Conservation (phyloP, 169 alveolate genomes). For the Eimeria tenella region DNA sequence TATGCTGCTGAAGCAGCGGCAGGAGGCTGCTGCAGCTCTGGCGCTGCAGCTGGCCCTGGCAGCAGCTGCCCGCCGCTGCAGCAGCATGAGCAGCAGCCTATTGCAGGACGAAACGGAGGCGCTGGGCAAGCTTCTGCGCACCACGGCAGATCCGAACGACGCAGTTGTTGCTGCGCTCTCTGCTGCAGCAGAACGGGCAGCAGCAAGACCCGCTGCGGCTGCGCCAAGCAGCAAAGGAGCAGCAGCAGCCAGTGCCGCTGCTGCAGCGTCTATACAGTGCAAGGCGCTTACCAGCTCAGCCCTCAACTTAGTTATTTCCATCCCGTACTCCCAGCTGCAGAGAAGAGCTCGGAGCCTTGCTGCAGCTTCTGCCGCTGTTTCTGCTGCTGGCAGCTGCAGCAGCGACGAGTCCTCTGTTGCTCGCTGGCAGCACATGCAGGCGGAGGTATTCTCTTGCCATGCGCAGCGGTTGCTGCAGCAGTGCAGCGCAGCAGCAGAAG, state of each 20-base stretch:
- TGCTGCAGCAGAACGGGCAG: conserved; percentile 11
- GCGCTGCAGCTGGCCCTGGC: conserved; percentile 71
- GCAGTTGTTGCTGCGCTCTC: conserved; percentile 49
- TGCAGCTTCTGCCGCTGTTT: conserved; percentile 21
- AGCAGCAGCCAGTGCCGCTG: conserved; percentile 70
- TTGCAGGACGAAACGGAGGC: background rate
- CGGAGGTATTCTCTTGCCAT: conserved; percentile 58
- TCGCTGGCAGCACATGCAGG: conserved; percentile 67
- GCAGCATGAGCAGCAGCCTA: conserved; percentile 38
- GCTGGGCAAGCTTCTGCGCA: conserved; percentile 44
- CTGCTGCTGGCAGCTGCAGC: conserved; percentile 32
- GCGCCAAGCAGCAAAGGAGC: conserved; percentile 37
- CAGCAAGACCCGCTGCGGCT: background rate
- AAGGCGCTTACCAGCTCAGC: conserved; percentile 39
- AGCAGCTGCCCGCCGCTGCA: conserved; percentile 45
- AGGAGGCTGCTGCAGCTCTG: conserved; percentile 63
- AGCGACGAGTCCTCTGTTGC: conserved; percentile 33
- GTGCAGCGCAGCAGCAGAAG: background rate
- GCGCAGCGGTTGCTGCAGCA: conserved; percentile 57
- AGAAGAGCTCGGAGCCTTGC: background rate
- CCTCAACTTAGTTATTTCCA: background rate
- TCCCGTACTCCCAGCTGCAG: background rate
- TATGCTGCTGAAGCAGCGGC: conserved; percentile 64
- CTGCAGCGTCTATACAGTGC: conserved; percentile 48
- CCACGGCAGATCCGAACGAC: conserved; percentile 30